A percentile compares a stretch with the other conserved stretches of the same genome.
Evolutionary conservation across 1,284 basidiomycete genomes (phyloP).

Genomic region (Pisolithus thermaeus): DNA sequence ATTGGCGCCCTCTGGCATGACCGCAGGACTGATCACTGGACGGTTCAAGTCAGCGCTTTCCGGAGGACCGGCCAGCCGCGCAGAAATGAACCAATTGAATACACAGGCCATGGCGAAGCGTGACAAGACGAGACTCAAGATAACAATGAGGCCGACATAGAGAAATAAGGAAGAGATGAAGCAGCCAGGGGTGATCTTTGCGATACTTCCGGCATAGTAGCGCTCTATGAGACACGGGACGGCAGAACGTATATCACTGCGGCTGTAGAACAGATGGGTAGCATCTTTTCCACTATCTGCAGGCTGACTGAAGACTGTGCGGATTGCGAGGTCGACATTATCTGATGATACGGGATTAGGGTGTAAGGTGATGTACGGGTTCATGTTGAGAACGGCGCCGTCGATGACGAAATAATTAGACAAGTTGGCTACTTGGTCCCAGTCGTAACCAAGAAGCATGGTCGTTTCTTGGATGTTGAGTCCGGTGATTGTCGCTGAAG

Average conservation of each 20-base stretch:
- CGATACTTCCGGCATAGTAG: slow-evolving; percentile 91
- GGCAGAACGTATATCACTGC: slow-evolving; percentile 57
- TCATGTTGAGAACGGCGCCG: slow-evolving; percentile 91
- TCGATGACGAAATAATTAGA: slow-evolving; percentile 83
- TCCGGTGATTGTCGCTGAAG: slow-evolving; percentile 49
- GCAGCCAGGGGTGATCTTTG: slow-evolving; percentile 95
- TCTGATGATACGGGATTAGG: slow-evolving; percentile 67
- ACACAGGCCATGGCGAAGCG: slow-evolving; percentile 96
- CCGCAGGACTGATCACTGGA: slow-evolving; percentile 85
- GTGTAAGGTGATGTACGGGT: slow-evolving; percentile 79
- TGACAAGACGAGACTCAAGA: slow-evolving; percentile 84
- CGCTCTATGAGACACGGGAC: slow-evolving; percentile 79
- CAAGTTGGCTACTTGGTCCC: slow-evolving; percentile 72
- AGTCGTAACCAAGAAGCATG: slow-evolving; percentile 77
- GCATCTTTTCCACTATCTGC: slow-evolving; percentile 77
- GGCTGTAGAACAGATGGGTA: slow-evolving; percentile 79
- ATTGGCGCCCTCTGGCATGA: slow-evolving; percentile 94
- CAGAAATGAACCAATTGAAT: slow-evolving; percentile 95
- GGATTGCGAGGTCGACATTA: slow-evolving; percentile 78
- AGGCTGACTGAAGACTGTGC: slow-evolving; percentile 58
- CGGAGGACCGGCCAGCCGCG: slow-evolving; percentile 70
- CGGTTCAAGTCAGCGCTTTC: slow-evolving; percentile 62
- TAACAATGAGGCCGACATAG: slow-evolving; percentile 88
- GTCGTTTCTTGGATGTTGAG: slow-evolving; percentile 63
- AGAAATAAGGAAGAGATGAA: slow-evolving; percentile 89